Evolutionary conservation across 495 filamentous ascomycete species (phyloP).

Genomic region (Aeminium ludgeri): DNA sequence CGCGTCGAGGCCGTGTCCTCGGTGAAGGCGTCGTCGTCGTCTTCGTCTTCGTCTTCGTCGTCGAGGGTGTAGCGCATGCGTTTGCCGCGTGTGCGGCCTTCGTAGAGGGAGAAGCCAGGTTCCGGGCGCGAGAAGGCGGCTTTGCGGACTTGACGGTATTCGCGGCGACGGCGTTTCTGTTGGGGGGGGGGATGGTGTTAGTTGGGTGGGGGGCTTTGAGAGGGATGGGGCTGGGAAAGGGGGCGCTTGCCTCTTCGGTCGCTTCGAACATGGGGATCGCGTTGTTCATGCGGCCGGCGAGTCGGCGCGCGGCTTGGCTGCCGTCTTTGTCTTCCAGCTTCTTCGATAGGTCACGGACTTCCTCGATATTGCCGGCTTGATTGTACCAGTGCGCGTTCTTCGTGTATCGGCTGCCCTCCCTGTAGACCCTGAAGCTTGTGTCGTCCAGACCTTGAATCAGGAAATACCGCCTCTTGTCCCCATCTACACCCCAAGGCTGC

Average conservation of each 20-base stretch:
- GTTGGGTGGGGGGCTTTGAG: conserved; percentile 6
- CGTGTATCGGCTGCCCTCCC: conserved; percentile 72
- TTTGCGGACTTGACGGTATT: conserved; percentile 75
- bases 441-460: conserved; percentile 89
- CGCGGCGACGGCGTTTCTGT: conserved; percentile 79
- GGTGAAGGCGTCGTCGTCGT: conserved; percentile 14
- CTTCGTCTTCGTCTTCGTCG: conserved; percentile 35
- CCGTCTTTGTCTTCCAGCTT: conserved; percentile 61
- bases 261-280: conserved; percentile 90
- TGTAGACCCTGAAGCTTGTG: conserved; percentile 83
- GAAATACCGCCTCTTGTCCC: conserved; percentile 81
- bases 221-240: background rate
- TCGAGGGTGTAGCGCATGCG: conserved; percentile 91
- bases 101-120: conserved; percentile 80
- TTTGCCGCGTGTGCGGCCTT: conserved; percentile 90
- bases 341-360: conserved; percentile 54
- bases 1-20: conserved; percentile 52
- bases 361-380: conserved; percentile 77
- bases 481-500: conserved; percentile 86
- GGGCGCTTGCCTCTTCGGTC: conserved; percentile 57
- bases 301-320: conserved; percentile 54
- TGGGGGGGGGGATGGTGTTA: too few species aligned
- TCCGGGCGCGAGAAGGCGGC: conserved; percentile 78
- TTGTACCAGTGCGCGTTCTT: conserved; percentile 71
- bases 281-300: conserved; percentile 59